phyloP scores from a whole-genome alignment of 208 protist genomes.

The Herpetomonas tarakana region DNA sequence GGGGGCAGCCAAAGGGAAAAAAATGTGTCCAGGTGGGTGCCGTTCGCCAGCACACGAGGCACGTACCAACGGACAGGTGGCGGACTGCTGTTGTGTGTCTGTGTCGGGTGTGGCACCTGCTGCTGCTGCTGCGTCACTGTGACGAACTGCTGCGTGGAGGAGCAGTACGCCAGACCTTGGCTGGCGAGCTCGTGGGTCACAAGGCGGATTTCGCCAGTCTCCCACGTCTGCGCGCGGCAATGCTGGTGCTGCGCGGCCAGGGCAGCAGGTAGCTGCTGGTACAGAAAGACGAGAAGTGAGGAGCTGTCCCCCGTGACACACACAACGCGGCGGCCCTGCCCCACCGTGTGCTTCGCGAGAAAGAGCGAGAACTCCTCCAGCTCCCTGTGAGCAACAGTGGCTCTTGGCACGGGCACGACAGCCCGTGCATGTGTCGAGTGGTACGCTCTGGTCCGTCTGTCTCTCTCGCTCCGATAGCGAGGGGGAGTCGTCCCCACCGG shows the following conservation, averaged over 20 bases:
- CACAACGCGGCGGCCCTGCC: constrained; percentile 7
- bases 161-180: constrained; percentile 9
- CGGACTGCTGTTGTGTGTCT: background rate
- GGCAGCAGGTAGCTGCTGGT: constrained; percentile 6
- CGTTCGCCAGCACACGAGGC: background rate
- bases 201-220: constrained; percentile 12
- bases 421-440: no score
- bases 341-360: background rate
- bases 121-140: background rate
- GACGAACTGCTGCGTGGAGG: background rate
- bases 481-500: no score
- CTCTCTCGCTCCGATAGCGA: no score
- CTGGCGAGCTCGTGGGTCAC: constrained; percentile 19
- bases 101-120: background rate
- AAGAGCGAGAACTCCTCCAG: no score
- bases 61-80: background rate
- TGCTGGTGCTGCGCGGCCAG: background rate
- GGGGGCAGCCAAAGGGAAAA: background rate
- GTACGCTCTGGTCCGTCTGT: no score
- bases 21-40: background rate
- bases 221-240: background rate
- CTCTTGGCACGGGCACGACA: no score
- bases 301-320: constrained; percentile 12
- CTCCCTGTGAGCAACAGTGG: no score
- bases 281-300: constrained; percentile 10